Evolutionary conservation across 148 eudicot genomes (phyloP).

Genomic region (Dysphania ambrosioides): DNA sequence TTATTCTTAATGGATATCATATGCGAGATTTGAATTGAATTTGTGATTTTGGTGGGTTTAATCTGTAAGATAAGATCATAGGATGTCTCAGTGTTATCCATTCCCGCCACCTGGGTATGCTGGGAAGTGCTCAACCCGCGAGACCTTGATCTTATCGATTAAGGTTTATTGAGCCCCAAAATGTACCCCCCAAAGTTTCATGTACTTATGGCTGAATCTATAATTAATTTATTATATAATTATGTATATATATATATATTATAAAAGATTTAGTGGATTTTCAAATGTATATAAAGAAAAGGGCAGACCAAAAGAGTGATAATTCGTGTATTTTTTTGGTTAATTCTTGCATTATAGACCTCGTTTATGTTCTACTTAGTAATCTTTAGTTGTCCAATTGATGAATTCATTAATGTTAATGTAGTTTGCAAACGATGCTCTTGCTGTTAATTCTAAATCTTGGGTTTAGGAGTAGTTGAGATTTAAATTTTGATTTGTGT

Average conservation of each 20-base stretch:
- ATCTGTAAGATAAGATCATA: no score
- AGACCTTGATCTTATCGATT: constrained; percentile 93
- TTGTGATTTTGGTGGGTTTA: no score
- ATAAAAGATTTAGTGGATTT: background rate
- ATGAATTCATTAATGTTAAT: background rate
- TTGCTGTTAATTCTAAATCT: no score
- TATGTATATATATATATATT: no score
- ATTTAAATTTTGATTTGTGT: no score
- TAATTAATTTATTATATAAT: constrained; percentile 6
- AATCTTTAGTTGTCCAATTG: background rate
- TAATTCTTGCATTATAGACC: constrained; percentile 11
- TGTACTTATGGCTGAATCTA: constrained; percentile 2
- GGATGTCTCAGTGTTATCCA: constrained; percentile 90
- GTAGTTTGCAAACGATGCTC: no score
- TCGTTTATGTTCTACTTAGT: background rate
- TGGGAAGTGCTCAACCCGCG: constrained; percentile 42
- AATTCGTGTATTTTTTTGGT: background rate
- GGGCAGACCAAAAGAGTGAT: background rate
- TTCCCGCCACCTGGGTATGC: constrained; percentile 63
- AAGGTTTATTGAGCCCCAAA: constrained; percentile 70
- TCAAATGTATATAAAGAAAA: background rate
- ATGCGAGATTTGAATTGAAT: no score
- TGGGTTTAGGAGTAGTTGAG: no score
- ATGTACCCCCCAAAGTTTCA: constrained; percentile 5
- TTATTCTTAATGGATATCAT: no score